phyloP scores from a whole-genome alignment of 225 moss, liverwort and hornwort genomes.

The Anthoceros angustus region DNA sequence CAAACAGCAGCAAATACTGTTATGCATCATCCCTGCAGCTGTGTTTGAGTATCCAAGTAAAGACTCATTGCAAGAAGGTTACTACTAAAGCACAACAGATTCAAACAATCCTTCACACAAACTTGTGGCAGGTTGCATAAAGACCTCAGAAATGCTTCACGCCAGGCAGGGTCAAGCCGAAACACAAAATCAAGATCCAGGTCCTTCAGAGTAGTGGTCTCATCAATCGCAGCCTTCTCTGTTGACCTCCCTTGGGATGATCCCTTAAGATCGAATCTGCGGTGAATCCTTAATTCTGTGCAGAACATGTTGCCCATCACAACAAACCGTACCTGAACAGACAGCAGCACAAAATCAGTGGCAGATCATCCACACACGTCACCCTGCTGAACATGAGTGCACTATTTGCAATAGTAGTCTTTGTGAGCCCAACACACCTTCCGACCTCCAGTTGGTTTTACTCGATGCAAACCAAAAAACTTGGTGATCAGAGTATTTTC shows the following conservation, averaged over 20 bases:
- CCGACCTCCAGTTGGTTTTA: constrained; percentile 87
- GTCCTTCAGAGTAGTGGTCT: constrained; percentile 92
- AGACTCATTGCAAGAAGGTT: background rate
- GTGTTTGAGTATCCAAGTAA: background rate
- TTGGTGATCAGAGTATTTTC: constrained; percentile 99
- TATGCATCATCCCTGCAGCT: background rate
- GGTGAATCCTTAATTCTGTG: constrained; percentile 94
- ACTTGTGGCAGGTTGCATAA: background rate
- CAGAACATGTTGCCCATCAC: constrained; percentile 99
- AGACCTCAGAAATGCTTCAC: constrained; percentile 80
- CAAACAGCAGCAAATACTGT: background rate
- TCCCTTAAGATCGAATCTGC: constrained; percentile 93
- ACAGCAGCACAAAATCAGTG: constrained; percentile 1
- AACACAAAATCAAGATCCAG: constrained; percentile 90
- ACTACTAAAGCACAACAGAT: background rate
- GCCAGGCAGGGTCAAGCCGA: constrained; percentile 94
- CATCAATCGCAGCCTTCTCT: constrained; percentile 95
- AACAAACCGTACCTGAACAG: constrained; percentile 83
- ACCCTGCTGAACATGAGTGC: background rate
- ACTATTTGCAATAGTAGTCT: background rate
- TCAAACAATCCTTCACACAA: background rate
- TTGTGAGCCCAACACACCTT: constrained; percentile 36
- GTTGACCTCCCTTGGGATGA: constrained; percentile 95
- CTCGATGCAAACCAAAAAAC: constrained; percentile 97
- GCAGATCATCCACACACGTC: constrained; percentile 8